Percentiles rank a stretch among this genome's conserved stretches.
Conservation (phyloP, 352 stramenopile genomes). For the Phytophthora melonis region DNA sequence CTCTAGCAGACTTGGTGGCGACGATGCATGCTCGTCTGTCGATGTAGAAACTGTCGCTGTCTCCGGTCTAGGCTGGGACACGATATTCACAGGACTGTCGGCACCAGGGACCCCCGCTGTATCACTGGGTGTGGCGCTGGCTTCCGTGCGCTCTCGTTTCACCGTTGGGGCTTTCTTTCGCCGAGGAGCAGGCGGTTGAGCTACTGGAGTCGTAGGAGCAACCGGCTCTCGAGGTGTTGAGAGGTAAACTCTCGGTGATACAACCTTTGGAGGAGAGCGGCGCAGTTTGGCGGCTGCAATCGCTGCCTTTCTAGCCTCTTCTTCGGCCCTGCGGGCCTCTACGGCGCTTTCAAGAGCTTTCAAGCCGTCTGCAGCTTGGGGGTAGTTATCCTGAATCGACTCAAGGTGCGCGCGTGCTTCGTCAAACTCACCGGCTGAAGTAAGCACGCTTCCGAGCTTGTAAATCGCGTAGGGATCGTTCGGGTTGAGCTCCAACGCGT, state of each 20-base stretch:
- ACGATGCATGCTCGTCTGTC: conserved; percentile 26
- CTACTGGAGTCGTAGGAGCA: conserved; percentile 23
- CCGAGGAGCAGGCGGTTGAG: conserved; percentile 24
- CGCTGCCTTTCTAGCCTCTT: conserved; percentile 38
- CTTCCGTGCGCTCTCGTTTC: conserved; percentile 7
- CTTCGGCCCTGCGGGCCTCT: conserved; percentile 26
- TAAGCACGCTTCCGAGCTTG: conserved; percentile 64
- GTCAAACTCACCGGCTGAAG: conserved; percentile 46
- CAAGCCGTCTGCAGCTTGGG: conserved; percentile 60
- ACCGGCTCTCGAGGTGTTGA: conserved; percentile 23
- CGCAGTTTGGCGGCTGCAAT: conserved; percentile 48
- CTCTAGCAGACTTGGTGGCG: conserved; percentile 23
- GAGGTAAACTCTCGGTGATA: conserved; percentile 21
- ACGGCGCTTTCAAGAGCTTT: conserved; percentile 42
- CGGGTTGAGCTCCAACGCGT: conserved; percentile 54
- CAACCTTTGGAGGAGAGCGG: conserved; percentile 34
- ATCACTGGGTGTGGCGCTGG: neutral
- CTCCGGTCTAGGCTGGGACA: conserved; percentile 13
- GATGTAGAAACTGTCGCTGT: conserved; percentile 35
- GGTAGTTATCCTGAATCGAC: conserved; percentile 54
- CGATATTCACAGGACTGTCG: neutral
- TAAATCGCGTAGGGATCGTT: conserved; percentile 65
- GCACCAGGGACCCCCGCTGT: neutral
- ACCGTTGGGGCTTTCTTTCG: conserved; percentile 26
- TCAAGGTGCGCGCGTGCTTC: conserved; percentile 52